Conservation (phyloP, 2,329 filamentous ascomycete species). For the Colletotrichum paranaense region DNA sequence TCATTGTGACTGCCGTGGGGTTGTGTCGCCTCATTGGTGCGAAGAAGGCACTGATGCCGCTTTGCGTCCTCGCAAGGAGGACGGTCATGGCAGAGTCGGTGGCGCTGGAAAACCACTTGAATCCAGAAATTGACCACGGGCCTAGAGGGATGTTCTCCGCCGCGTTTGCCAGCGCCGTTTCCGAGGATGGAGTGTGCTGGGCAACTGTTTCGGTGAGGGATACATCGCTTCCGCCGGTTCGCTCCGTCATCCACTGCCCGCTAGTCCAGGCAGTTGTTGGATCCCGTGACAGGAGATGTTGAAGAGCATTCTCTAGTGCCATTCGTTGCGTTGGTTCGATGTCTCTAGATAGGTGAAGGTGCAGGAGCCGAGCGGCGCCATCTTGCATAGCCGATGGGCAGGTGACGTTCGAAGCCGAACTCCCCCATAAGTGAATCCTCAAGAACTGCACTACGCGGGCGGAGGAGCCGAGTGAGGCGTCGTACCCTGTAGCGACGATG, state of each 20-base stretch:
- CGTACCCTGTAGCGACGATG: conserved; percentile 58
- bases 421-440: conserved; percentile 67
- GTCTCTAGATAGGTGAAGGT: conserved; percentile 50
- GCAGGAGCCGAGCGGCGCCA: conserved; percentile 65
- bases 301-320: conserved; percentile 64
- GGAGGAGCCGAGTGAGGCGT: conserved; percentile 60
- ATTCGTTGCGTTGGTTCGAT: conserved; percentile 45
- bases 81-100: conserved; percentile 74
- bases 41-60: conserved; percentile 70
- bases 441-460: conserved; percentile 71
- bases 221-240: conserved; percentile 76
- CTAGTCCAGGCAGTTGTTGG: conserved; percentile 71
- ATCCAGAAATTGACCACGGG: conserved; percentile 71
- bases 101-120: conserved; percentile 79
- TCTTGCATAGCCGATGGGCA: conserved; percentile 77
- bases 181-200: background rate
- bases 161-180: conserved; percentile 40
- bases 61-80: conserved; percentile 69
- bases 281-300: conserved; percentile 65
- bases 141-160: conserved; percentile 56
- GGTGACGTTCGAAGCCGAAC: conserved; percentile 69
- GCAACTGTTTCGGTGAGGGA: conserved; percentile 75
- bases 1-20: conserved; percentile 42
- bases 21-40: conserved; percentile 63
- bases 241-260: conserved; percentile 84